A percentile compares a stretch with the other conserved stretches of the same genome.
These are phyloP conservation scores for Microcos paniculata DNA, from an alignment of 345 rosid genomes.

Conservation along the genomic window DNA sequence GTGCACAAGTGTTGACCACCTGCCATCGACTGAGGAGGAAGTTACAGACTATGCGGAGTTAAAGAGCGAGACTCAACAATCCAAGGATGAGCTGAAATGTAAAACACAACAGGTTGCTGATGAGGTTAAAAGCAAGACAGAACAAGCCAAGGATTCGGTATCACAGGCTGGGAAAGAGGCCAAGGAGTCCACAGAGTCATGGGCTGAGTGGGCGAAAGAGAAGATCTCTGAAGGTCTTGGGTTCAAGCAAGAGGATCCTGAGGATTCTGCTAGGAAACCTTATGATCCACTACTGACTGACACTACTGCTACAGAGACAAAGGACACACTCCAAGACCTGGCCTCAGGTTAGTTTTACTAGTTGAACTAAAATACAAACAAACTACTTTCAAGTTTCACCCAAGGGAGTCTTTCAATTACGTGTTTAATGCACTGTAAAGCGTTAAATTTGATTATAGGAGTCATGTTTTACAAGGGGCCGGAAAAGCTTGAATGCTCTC, in stretches of 20 bases:
- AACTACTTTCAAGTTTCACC: background rate
- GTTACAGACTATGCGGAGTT: constrained; percentile 7
- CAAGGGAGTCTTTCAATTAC: too few relatives aligned
- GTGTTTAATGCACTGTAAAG: background rate
- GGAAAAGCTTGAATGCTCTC: too few relatives aligned
- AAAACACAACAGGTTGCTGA: background rate
- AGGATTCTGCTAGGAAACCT: constrained; percentile 25
- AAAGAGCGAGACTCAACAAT: background rate
- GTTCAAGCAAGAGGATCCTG: constrained; percentile 34
- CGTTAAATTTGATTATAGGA: background rate
- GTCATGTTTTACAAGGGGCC: background rate
- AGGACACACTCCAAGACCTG: constrained; percentile 28
- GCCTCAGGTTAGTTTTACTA: constrained; percentile 33
- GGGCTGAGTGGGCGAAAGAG: constrained; percentile 62
- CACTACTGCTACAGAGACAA: constrained; percentile 22
- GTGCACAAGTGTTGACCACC: constrained; percentile 27
- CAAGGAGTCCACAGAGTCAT: constrained; percentile 39
- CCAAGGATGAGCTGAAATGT: background rate
- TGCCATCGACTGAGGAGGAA: constrained; percentile 20
- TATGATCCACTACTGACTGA: constrained; percentile 27
- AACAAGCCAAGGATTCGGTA: constrained; percentile 9
- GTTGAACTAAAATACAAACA: background rate
- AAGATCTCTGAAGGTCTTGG: constrained; percentile 41
- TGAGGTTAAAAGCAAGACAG: constrained; percentile 10
- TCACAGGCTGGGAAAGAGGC: constrained; percentile 20